A percentile compares a stretch with the other conserved stretches of the same genome.
These are phyloP conservation scores for Mycena floridula DNA, from an alignment of 768 basidiomycete genomes.

Conservation along the genomic window DNA sequence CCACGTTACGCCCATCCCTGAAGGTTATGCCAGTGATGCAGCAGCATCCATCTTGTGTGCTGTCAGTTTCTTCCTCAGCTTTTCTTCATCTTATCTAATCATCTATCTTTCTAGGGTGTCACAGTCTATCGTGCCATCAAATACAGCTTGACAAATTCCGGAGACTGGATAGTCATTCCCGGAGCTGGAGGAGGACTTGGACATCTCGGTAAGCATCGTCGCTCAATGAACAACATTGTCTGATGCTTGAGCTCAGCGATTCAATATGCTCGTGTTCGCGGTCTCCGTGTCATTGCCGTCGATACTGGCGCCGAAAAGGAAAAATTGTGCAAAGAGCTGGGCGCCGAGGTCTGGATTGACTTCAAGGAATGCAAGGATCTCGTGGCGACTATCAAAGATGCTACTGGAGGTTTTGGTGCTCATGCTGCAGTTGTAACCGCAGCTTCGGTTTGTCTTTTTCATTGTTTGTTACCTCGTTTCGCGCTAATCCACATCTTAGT, in stretches of 20 bases:
- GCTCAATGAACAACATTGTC: neutral
- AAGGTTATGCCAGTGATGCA: conserved; percentile 52
- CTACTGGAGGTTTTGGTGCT: conserved; percentile 63
- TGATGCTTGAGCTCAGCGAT: conserved; percentile 36
- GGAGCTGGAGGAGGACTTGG: conserved; percentile 83
- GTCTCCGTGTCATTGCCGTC: conserved; percentile 75
- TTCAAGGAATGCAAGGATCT: conserved; percentile 61
- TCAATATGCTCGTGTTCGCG: conserved; percentile 76
- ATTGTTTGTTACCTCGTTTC: neutral
- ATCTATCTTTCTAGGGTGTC: conserved; percentile 46
- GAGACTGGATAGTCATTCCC: conserved; percentile 73
- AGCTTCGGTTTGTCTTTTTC: conserved; percentile 30
- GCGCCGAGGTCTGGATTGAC: conserved; percentile 73
- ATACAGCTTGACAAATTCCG: conserved; percentile 52
- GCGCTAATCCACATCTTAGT: neutral
- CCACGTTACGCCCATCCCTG: conserved; percentile 77
- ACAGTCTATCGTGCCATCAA: conserved; percentile 88
- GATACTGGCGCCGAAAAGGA: conserved; percentile 73
- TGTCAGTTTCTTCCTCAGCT: conserved; percentile 27
- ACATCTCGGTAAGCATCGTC: conserved; percentile 49
- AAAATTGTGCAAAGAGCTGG: conserved; percentile 43
- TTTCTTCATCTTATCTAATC: neutral
- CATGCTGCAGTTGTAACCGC: conserved; percentile 65
- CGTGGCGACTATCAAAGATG: conserved; percentile 51
- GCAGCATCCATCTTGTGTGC: conserved; percentile 79